Conservation (phyloP, 768 basidiomycete genomes). For the Gloeophyllum trabeum region DNA sequence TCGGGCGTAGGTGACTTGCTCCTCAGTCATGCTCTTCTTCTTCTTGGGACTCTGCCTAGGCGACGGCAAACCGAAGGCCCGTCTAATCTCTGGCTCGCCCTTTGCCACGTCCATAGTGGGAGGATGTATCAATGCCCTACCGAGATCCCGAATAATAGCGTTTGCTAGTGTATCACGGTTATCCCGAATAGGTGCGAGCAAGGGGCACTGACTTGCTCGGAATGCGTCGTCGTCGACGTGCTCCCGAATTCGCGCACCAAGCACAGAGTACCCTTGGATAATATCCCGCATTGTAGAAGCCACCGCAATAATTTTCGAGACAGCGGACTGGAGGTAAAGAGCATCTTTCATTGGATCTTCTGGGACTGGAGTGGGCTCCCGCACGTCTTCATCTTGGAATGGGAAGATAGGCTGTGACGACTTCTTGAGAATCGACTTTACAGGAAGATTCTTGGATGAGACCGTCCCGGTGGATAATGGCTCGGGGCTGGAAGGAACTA, state of each 20-base stretch:
- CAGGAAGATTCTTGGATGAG: slow-evolving; percentile 31
- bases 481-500: slow-evolving; percentile 17
- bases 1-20: slow-evolving; percentile 68
- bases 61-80: slow-evolving; percentile 38
- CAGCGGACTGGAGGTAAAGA: slow-evolving; percentile 53
- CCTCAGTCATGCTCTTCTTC: slow-evolving; percentile 66
- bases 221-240: slow-evolving; percentile 31
- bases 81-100: slow-evolving; percentile 1
- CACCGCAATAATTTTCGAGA: slow-evolving; percentile 42
- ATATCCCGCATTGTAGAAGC: slow-evolving; percentile 42
- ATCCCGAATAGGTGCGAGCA: slow-evolving; percentile 61
- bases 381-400: slow-evolving; percentile 28
- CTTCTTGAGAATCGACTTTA: slow-evolving; percentile 66
- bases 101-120: slow-evolving; percentile 12
- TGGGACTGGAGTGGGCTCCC: slow-evolving; percentile 74
- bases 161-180: slow-evolving; percentile 38
- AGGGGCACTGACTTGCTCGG: slow-evolving; percentile 58
- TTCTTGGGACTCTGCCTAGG: slow-evolving; percentile 58
- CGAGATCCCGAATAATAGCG: slow-evolving; percentile 59
- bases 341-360: slow-evolving; percentile 51
- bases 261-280: slow-evolving; percentile 64
- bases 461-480: slow-evolving; percentile 13
- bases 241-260: slow-evolving; percentile 52
- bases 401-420: slow-evolving; percentile 21
- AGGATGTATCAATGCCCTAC: slow-evolving; percentile 54